A percentile compares a stretch with the other conserved stretches of the same genome.
Conservation (phyloP, 148 eudicot genomes). For the Beta vulgaris region DNA sequence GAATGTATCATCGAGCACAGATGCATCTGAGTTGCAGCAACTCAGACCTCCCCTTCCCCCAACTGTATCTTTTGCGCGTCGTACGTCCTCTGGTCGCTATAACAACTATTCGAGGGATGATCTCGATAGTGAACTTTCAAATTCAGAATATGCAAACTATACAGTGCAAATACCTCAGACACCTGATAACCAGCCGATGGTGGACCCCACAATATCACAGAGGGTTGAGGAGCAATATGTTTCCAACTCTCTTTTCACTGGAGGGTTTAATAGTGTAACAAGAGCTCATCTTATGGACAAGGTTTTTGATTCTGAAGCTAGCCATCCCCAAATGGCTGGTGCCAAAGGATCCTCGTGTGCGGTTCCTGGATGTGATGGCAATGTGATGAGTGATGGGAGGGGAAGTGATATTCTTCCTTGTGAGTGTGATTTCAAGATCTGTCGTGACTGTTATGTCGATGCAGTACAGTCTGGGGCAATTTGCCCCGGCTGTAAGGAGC, state of each 20-base stretch:
- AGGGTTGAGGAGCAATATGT: constrained; percentile 85
- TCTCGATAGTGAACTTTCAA: constrained; percentile 68
- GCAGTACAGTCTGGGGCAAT: constrained; percentile 59
- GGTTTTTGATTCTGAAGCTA: constrained; percentile 70
- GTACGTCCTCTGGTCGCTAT: constrained; percentile 74
- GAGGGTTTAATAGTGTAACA: constrained; percentile 68
- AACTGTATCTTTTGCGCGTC: constrained; percentile 53
- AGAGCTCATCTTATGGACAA: constrained; percentile 93
- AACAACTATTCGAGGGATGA: constrained; percentile 68
- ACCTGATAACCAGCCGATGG: constrained; percentile 85
- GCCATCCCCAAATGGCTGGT: constrained; percentile 85
- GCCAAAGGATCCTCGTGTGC: constrained; percentile 80
- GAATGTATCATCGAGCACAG: constrained; percentile 41
- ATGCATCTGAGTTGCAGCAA: constrained; percentile 53
- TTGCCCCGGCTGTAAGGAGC: constrained; percentile 89
- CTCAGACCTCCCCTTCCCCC: constrained; percentile 58
- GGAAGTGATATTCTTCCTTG: constrained; percentile 81
- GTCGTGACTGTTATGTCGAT: constrained; percentile 80
- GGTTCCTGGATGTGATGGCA: constrained; percentile 79
- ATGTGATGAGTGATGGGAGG: constrained; percentile 82
- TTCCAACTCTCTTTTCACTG: constrained; percentile 73
- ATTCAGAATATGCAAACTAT: constrained; percentile 51
- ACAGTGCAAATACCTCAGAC: constrained; percentile 71
- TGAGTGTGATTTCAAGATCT: constrained; percentile 84
- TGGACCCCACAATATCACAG: constrained; percentile 55